Evolutionary conservation across 2,329 filamentous ascomycete species (phyloP), one percentile per base, ranked within the genome.

Genomic region (Simplicillium aogashimaense): DNA sequence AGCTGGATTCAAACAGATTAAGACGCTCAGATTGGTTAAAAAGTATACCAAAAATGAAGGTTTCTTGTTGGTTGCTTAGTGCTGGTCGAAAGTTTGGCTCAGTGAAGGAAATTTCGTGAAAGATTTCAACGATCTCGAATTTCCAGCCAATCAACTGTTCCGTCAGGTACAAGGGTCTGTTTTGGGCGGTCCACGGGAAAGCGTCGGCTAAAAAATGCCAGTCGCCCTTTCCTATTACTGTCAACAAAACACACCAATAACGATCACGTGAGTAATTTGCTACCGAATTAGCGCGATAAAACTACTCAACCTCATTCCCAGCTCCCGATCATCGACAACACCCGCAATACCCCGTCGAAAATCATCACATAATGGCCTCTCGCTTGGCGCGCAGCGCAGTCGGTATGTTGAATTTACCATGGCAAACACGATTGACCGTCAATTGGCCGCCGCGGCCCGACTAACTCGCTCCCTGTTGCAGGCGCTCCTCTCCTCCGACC

Each of bases 311-410:
- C 57, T 61, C 60, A 62, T 56, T 56, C 57, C 53, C 58, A 68
- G 63, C 61, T 63, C 58, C 61, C 55, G 52, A 59, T 56, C 60
- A 67, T 61, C 62, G 61, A 61, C 57, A 63, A 64, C 58, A 57
- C 55, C 50, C 57, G 51, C 58, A 61, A 60, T 61, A 67, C 60
- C 64, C 61, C 67, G 71, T 70, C 69, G 67, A 65, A 68, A 65
- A 69, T 68, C 66, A 73, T 70, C 65, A 67, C 76, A 85, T 74
- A 84, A 97, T 97, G 90, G 90, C 90, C 77, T 95, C 87, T 70
- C 87, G 89, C 77, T 78, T 97, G 74, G 87, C 83, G 78, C 88
- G 86, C 79, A 89, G 81, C 78, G 87, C 88, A 72, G 74, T 90
- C 72, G 86, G 90, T 97, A 81, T 67, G 87, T 81, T 39, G 18